A percentile compares a stretch with the other conserved stretches of the same genome.
phyloP scores from a whole-genome alignment of 2,329 filamentous ascomycete species.

The Epichloe aotearoae region DNA sequence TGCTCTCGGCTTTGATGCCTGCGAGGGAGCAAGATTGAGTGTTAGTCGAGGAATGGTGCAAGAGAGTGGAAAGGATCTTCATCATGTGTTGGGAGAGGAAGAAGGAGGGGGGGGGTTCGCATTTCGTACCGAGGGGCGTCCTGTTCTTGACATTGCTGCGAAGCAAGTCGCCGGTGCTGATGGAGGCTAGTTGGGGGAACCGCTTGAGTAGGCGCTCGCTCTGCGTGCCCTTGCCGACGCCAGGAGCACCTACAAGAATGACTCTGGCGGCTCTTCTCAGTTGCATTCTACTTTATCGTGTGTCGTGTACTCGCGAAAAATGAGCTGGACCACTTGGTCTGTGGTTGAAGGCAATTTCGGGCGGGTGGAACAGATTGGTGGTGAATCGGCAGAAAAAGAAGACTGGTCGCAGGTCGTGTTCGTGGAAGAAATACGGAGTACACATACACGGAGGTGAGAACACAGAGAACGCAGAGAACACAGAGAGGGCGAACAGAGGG shows the following conservation, averaged over 20 bases:
- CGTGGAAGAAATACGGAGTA: too few relatives aligned
- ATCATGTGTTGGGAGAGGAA: too few relatives aligned
- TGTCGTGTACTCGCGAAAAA: neutral
- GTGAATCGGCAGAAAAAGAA: neutral
- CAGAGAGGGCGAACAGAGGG: too few relatives aligned
- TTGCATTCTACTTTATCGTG: slow-evolving; percentile 42
- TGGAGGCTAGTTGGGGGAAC: slow-evolving; percentile 73
- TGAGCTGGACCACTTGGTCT: neutral
- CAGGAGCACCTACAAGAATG: slow-evolving; percentile 91
- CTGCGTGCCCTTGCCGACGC: slow-evolving; percentile 94
- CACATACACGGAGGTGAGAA: too few relatives aligned
- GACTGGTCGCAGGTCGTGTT: neutral
- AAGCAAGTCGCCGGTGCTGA: slow-evolving; percentile 87
- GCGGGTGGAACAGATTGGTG: neutral
- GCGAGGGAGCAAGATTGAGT: neutral
- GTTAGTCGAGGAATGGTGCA: slow-evolving; percentile 3
- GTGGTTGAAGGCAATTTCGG: neutral
- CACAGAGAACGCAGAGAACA: too few relatives aligned
- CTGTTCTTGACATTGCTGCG: slow-evolving; percentile 83
- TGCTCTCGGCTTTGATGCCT: slow-evolving; percentile 84
- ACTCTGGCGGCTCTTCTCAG: slow-evolving; percentile 75
- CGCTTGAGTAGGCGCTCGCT: slow-evolving; percentile 74
- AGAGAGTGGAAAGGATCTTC: neutral
- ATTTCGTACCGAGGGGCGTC: slow-evolving; percentile 60
- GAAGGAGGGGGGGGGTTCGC: neutral